Evolutionary conservation across 2,329 filamentous ascomycete species (phyloP).

Genomic region (Stachybotrys echinatus): DNA sequence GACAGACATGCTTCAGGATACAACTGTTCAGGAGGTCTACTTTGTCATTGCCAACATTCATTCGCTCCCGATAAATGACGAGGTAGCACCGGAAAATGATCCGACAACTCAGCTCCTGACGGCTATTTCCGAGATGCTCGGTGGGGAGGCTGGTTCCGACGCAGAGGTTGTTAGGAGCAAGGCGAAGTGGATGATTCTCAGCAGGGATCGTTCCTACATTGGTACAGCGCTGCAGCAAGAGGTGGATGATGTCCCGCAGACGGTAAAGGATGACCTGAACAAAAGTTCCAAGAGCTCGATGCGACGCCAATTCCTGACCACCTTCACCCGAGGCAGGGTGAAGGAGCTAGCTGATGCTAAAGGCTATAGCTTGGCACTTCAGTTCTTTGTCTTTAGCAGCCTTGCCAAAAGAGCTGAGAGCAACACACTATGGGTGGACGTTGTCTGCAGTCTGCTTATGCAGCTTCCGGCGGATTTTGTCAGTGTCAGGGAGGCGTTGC

Average conservation of each 20-base stretch:
- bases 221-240: constrained; percentile 4
- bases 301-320: constrained; percentile 3
- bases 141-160: not conserved
- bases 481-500: not conserved
- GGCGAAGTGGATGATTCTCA: not conserved
- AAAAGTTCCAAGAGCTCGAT: constrained; percentile 5
- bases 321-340: not conserved
- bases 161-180: not conserved
- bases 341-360: not conserved
- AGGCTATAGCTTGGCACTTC: not conserved
- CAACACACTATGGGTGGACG: not conserved
- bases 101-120: not conserved
- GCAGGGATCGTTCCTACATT: constrained; percentile 6
- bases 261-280: constrained; percentile 7
- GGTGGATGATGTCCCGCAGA: not conserved
- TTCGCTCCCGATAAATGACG: not conserved
- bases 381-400: not conserved
- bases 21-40: not conserved
- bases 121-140: not conserved
- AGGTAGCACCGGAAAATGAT: not conserved
- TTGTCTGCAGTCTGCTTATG: not conserved
- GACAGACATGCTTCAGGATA: not conserved
- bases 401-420: not conserved
- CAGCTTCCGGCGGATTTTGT: not conserved
- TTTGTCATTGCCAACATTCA: not conserved